Evolutionary conservation across 2,329 filamentous ascomycete species (phyloP), one percentile per base, ranked within the genome.

Genomic region (Cucurbitaria berberidis): DNA sequence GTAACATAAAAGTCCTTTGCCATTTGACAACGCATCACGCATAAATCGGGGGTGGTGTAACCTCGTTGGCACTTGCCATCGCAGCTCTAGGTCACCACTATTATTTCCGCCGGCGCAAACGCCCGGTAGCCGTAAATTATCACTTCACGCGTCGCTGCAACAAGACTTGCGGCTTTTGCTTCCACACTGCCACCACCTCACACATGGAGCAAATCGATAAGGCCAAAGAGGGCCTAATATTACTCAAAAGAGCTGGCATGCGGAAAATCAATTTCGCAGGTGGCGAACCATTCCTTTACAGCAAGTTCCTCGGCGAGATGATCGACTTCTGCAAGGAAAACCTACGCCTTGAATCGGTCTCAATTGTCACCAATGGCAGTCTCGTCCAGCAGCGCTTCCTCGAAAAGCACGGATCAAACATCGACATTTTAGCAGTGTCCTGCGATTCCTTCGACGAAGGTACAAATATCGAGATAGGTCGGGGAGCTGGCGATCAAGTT

Each of bases 181-280:
- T 85, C 72, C 82, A 85, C 65, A 85, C 82, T 1, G 81, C 77
- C 6, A 83, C 74, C 30, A 76, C 76, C 1, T 81, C 78, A 2
- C 68, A 80, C 62, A 74, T 80, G 3, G 73, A 75, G 2, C 52
- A 71, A 4, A 57, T 77, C n/a, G 64, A 71, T 0, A 66, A 79
- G 0, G 79, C 79, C 32, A 79, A 82, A 62, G 56, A 51, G 1
- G 82, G 78, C 8, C 73, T 85, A 3, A 60, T 48, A 1, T 72
- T 82, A 1, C 76, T 85, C 11, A 75, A 75, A 46, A 59, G 77
- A 1, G 81, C 80, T 3, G 82, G 82, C 13, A 84, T 84, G 81
- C 75, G 70, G 44, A 85, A 84, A 62, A 71, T 84, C 63, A 84
- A 84, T 64, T 80, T 84, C 56, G 81, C 82, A 0, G 82, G 82